phyloP scores from a whole-genome alignment of 2,329 filamentous ascomycete species.

The Pseudogymnoascus sp. region DNA sequence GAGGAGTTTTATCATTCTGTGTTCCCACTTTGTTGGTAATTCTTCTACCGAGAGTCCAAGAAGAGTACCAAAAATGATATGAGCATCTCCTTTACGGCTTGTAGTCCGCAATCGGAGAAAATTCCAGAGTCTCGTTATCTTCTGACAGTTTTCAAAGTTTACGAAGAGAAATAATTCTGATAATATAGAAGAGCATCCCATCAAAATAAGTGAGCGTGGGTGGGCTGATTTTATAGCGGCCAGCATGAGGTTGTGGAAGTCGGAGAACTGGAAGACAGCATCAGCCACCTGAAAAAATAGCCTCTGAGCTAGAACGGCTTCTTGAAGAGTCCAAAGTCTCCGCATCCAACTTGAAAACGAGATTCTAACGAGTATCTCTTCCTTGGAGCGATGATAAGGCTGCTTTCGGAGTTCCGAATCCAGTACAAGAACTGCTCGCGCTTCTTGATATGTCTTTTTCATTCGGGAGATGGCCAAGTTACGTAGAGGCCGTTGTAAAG shows the following conservation, averaged over 20 bases:
- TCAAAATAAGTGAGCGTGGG: too few relatives aligned
- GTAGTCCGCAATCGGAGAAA: too few relatives aligned
- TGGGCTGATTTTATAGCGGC: too few relatives aligned
- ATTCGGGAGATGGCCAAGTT: slow-evolving; percentile 28
- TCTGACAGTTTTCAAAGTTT: too few relatives aligned
- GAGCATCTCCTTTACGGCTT: too few relatives aligned
- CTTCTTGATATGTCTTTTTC: slow-evolving; percentile 27
- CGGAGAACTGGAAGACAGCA: slow-evolving; percentile 16
- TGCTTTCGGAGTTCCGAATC: slow-evolving; percentile 27
- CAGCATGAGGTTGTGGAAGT: slow-evolving; percentile 18
- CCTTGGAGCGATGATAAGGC: slow-evolving; percentile 13
- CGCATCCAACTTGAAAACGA: slow-evolving; percentile 33
- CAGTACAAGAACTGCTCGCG: slow-evolving; percentile 28
- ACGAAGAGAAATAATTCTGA: too few relatives aligned
- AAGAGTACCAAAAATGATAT: too few relatives aligned
- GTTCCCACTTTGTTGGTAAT: too few relatives aligned
- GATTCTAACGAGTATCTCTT: slow-evolving; percentile 26
- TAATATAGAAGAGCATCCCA: too few relatives aligned
- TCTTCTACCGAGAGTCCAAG: too few relatives aligned
- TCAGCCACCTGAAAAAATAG: slow-evolving; percentile 30
- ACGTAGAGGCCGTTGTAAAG: slow-evolving; percentile 20
- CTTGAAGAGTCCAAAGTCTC: slow-evolving; percentile 35
- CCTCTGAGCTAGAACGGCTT: slow-evolving; percentile 27
- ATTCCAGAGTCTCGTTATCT: too few relatives aligned
- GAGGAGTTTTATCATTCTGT: too few relatives aligned